Evolutionary conservation across 306 rosid genomes (phyloP).

Genomic region (Alnus rubra): DNA sequence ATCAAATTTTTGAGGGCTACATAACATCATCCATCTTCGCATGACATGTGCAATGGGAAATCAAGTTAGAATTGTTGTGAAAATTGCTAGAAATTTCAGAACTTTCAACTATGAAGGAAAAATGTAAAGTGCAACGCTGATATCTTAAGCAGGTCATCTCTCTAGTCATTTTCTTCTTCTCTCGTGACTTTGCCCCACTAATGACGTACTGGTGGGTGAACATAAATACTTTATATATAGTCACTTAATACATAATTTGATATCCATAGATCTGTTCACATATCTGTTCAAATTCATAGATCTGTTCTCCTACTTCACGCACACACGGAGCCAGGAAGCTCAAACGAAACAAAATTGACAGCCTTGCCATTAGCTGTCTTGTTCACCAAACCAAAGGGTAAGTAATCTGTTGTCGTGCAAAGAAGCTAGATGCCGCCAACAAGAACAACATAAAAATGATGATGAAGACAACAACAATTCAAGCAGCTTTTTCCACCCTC

Average conservation of each 20-base stretch:
- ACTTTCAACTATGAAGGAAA: not conserved
- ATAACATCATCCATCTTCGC: not conserved
- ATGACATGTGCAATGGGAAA: not conserved
- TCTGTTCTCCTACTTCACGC: slow-evolving; percentile 1
- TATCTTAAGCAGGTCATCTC: not conserved
- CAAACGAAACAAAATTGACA: not conserved
- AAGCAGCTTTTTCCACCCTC: not conserved
- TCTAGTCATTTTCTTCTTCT: not conserved
- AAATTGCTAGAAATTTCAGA: not conserved
- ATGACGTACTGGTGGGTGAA: not conserved
- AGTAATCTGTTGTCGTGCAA: not conserved
- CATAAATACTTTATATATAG: not conserved
- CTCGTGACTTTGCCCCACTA: not conserved
- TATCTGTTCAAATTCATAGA: not conserved
- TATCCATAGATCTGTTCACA: slow-evolving; percentile 2
- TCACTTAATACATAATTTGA: not conserved
- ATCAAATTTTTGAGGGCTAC: not conserved
- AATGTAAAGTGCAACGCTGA: not conserved
- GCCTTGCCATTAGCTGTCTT: not conserved
- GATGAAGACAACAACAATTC: not conserved
- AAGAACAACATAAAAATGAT: not conserved
- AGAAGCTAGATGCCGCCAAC: not conserved
- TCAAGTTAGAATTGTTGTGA: not conserved
- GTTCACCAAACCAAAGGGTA: not conserved
- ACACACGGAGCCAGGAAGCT: not conserved